These are phyloP conservation scores for Hypoxylon perforatum DNA, from an alignment of 495 filamentous ascomycete species.

Conservation along the genomic window DNA sequence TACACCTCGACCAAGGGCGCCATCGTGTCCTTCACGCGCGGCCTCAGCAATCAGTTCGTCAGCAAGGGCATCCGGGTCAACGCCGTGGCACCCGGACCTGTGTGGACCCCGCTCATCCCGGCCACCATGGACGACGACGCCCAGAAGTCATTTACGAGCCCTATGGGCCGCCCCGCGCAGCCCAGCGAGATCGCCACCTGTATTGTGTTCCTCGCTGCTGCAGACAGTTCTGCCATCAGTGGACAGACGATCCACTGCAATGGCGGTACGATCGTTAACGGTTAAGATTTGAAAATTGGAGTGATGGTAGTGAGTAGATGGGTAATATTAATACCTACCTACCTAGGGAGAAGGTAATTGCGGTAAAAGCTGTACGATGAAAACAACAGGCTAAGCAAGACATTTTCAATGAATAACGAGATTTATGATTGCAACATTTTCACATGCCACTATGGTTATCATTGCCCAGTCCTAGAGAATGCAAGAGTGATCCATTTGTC, in stretches of 20 bases:
- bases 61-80: slow-evolving; percentile 83
- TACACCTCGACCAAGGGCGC: slow-evolving; percentile 88
- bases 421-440: slow-evolving; percentile 1
- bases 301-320: background rate
- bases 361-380: slow-evolving; percentile 1
- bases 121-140: slow-evolving; percentile 78
- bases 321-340: background rate
- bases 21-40: slow-evolving; percentile 83
- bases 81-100: slow-evolving; percentile 79
- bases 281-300: slow-evolving; percentile 47
- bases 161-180: slow-evolving; percentile 83
- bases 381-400: background rate
- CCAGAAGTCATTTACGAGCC: slow-evolving; percentile 77
- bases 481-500: too few relatives aligned
- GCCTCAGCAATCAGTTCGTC: slow-evolving; percentile 79
- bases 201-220: slow-evolving; percentile 85
- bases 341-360: too few relatives aligned
- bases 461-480: too few relatives aligned
- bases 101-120: slow-evolving; percentile 88
- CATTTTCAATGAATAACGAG: slow-evolving; percentile 15
- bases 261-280: slow-evolving; percentile 71
- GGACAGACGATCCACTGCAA: slow-evolving; percentile 76
- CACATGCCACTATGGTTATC: too few relatives aligned
- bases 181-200: slow-evolving; percentile 84
- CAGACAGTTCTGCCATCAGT: slow-evolving; percentile 75